These are phyloP conservation scores for Gymnopilus junonius DNA, from an alignment of 768 basidiomycete genomes.

Conservation along the genomic window DNA sequence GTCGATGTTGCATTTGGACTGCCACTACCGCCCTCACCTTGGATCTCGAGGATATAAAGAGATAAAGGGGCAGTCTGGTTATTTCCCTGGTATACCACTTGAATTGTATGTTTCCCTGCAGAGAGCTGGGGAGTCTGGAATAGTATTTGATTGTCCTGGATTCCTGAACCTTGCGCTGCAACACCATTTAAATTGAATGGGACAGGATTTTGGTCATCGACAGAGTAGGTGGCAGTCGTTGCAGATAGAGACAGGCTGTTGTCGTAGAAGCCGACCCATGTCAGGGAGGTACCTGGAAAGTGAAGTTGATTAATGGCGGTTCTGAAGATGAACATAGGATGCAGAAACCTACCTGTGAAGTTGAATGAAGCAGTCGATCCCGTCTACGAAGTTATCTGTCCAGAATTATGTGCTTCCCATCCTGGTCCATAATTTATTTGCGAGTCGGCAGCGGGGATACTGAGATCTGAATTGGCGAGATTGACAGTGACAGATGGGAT, in stretches of 20 bases:
- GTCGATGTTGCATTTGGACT: not conserved
- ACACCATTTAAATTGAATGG: conserved; percentile 23
- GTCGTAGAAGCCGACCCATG: conserved; percentile 29
- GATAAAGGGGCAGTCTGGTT: conserved; percentile 1
- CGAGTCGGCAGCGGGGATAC: conserved; percentile 20
- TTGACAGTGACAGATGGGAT: conserved; percentile 20
- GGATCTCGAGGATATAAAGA: not conserved
- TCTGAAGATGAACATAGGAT: not conserved
- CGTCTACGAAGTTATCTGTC: conserved; percentile 12
- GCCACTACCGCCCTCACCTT: not conserved
- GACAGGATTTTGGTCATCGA: conserved; percentile 25
- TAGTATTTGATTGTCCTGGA: conserved; percentile 15
- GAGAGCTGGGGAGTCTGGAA: conserved; percentile 6
- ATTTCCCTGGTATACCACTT: conserved; percentile 12
- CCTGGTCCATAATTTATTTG: conserved; percentile 20
- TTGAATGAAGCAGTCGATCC: conserved; percentile 25
- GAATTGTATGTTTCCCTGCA: conserved; percentile 10
- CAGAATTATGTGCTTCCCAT: conserved; percentile 16
- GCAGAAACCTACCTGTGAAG: conserved; percentile 28
- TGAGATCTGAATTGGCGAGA: not conserved
- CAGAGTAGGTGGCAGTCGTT: conserved; percentile 28
- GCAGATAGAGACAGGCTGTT: conserved; percentile 23
- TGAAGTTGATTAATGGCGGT: not conserved
- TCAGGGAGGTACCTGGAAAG: conserved; percentile 28
- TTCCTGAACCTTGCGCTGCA: not conserved